Evolutionary conservation across 129 eudicot genomes (phyloP).

Genomic region (carrot (Daucus carota)): DH1_v3.0 NC_030386.2:35787001-35787500

Average conservation of each 20-base stretch:
- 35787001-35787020: no score
- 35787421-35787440: slow-evolving; percentile 51
- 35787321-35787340: slow-evolving; percentile 41
- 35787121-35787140: no score
- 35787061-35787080: no score
- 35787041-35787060: no score
- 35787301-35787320: slow-evolving; percentile 30
- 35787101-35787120: no score
- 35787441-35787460: slow-evolving; percentile 47
- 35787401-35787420: slow-evolving; percentile 71
- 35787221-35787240: slow-evolving; percentile 24
- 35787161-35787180: slow-evolving; percentile 33
- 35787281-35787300: slow-evolving; percentile 26
- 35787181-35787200: slow-evolving; percentile 27
- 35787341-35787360: slow-evolving; percentile 98
- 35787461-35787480: slow-evolving; percentile 6
- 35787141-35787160: no score
- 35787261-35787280: slow-evolving; percentile 28
- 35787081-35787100: no score
- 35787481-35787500: slow-evolving; percentile 49
- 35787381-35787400: slow-evolving; percentile 44
- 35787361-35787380: slow-evolving; percentile 75
- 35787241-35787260: slow-evolving; percentile 13
- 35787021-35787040: no score
- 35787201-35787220: slow-evolving; percentile 18